Evolutionary conservation across 805 yeast genomes (phyloP).

Genomic region (Cyberlindnera mrakii): DNA sequence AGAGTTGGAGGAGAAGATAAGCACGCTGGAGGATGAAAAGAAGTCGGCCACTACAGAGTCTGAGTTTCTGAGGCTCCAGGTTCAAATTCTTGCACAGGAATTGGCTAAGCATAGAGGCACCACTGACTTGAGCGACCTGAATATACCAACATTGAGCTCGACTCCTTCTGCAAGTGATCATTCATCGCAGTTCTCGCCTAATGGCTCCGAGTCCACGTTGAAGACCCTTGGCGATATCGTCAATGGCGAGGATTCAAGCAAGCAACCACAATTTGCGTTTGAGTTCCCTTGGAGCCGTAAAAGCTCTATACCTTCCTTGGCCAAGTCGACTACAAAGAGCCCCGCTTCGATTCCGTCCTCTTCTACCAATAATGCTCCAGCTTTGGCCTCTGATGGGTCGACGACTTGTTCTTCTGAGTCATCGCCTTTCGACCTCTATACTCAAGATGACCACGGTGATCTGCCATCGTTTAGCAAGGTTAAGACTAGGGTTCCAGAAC

Average conservation of each 20-base stretch:
- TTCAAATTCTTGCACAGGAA: slow-evolving; percentile 67
- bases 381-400: slow-evolving; percentile 23
- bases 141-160: slow-evolving; percentile 15
- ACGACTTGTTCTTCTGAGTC: slow-evolving; percentile 21
- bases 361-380: slow-evolving; percentile 15
- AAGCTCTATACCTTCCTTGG: slow-evolving; percentile 7
- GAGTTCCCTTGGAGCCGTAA: slow-evolving; percentile 49
- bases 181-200: slow-evolving; percentile 16
- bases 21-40: slow-evolving; percentile 64
- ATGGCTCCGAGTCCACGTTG: slow-evolving; percentile 9
- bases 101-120: slow-evolving; percentile 51
- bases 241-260: slow-evolving; percentile 3
- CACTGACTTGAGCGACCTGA: slow-evolving; percentile 21
- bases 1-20: slow-evolving; percentile 77
- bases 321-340: slow-evolving; percentile 2
- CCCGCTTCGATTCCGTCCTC: slow-evolving; percentile 6
- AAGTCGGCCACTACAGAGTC: slow-evolving; percentile 64
- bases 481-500: slow-evolving; percentile 6
- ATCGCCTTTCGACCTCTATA: slow-evolving; percentile 26
- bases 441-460: slow-evolving; percentile 16
- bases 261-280: slow-evolving; percentile 33
- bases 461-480: slow-evolving; percentile 17
- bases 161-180: slow-evolving; percentile 5
- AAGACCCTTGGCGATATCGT: slow-evolving; percentile 4
- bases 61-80: slow-evolving; percentile 69